phyloP scores from a whole-genome alignment of 106 monocot species.

The Ottelia alismoides region DNA sequence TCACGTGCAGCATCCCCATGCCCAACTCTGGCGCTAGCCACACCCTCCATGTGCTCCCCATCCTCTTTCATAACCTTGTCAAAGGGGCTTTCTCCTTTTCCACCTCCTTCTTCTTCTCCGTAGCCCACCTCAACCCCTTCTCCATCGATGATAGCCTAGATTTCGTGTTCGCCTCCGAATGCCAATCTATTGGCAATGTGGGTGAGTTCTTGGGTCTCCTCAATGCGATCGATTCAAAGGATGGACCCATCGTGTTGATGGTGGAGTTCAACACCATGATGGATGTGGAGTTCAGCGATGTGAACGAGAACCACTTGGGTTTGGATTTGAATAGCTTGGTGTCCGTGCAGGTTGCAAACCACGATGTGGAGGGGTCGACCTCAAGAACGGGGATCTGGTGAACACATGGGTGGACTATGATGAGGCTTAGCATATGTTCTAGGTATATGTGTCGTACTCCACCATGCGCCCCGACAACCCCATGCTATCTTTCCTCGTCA shows the following conservation, averaged over 20 bases:
- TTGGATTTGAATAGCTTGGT: slow-evolving; percentile 65
- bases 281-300: slow-evolving; percentile 71
- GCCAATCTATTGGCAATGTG: slow-evolving; percentile 46
- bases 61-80: slow-evolving; percentile 34
- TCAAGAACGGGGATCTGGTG: slow-evolving; percentile 57
- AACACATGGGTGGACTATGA: slow-evolving; percentile 74
- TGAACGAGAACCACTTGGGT: slow-evolving; percentile 87
- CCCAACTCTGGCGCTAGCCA: slow-evolving; percentile 73
- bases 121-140: slow-evolving; percentile 62
- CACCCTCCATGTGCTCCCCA: slow-evolving; percentile 53
- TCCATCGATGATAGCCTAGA: slow-evolving; percentile 86
- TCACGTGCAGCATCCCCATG: slow-evolving; percentile 69
- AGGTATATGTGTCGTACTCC: slow-evolving; percentile 71
- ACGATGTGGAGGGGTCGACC: slow-evolving; percentile 39
- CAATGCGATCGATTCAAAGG: slow-evolving; percentile 10
- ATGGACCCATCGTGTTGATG: slow-evolving; percentile 26
- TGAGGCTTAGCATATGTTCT: slow-evolving; percentile 12
- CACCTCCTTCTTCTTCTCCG: slow-evolving; percentile 78
- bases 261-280: slow-evolving; percentile 87
- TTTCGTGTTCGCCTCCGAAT: slow-evolving; percentile 58
- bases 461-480: slow-evolving; percentile 31
- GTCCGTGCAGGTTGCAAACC: slow-evolving; percentile 48
- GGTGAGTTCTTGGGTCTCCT: slow-evolving; percentile 69
- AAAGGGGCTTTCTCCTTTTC: slow-evolving; percentile 57
- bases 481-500: slow-evolving; percentile 47